Conservation (phyloP, 2,329 filamentous ascomycete species). For the Mycocentrospora acerina region DNA sequence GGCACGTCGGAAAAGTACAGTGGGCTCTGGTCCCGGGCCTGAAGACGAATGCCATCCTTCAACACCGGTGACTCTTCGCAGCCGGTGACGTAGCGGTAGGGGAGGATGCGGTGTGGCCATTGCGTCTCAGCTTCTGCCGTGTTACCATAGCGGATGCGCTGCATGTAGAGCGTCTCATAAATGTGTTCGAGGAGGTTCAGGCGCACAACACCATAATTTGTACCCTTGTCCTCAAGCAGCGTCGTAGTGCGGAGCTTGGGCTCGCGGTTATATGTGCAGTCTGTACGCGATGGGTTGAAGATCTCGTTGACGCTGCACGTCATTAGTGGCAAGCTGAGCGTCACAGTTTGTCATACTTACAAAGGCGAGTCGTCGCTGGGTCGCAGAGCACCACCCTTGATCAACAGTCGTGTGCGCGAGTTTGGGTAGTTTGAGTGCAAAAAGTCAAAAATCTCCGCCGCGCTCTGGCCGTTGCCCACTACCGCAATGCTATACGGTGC, state of each 20-base stretch:
- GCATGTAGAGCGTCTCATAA: slow-evolving; percentile 85
- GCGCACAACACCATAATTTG: slow-evolving; percentile 93
- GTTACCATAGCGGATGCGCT: slow-evolving; percentile 67
- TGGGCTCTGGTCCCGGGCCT: slow-evolving; percentile 55
- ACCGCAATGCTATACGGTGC: slow-evolving; percentile 75
- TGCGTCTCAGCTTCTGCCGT: slow-evolving; percentile 60
- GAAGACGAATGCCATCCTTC: slow-evolving; percentile 39
- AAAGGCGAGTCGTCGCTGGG: slow-evolving; percentile 97
- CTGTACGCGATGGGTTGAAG: slow-evolving; percentile 85
- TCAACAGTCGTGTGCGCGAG: slow-evolving; percentile 73
- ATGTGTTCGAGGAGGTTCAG: slow-evolving; percentile 87
- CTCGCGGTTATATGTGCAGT: slow-evolving; percentile 70
- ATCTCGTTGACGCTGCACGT: slow-evolving; percentile 80
- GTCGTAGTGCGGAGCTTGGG: slow-evolving; percentile 61
- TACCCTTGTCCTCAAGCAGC: slow-evolving; percentile 72
- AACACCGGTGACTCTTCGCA: slow-evolving; percentile 54
- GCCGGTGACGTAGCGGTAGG: slow-evolving; percentile 65
- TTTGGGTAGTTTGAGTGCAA: slow-evolving; percentile 81
- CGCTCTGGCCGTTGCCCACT: slow-evolving; percentile 86
- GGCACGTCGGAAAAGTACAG: slow-evolving; percentile 33
- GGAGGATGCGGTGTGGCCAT: slow-evolving; percentile 82
- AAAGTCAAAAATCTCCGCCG: slow-evolving; percentile 93
- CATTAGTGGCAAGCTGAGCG: slow-evolving; percentile 25
- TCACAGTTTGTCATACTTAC: slow-evolving; percentile 54
- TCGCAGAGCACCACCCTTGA: slow-evolving; percentile 78